Evolutionary conservation across 306 rosid species (phyloP).

Genomic region (Vigna mungo): DNA sequence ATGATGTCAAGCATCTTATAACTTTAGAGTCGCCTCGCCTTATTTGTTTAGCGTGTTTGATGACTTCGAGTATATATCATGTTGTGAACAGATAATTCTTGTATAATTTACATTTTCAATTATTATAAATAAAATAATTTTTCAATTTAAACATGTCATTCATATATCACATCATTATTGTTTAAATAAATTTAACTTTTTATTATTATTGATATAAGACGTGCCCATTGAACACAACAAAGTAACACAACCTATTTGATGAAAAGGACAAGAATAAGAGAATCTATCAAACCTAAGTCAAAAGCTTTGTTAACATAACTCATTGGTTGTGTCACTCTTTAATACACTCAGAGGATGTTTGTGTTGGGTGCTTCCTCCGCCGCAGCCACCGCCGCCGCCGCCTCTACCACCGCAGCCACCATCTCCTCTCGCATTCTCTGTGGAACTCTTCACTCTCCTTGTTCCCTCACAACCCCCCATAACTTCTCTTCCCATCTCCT

Average conservation of each 20-base stretch:
- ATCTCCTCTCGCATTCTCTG: conserved; percentile 13
- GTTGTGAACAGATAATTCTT: too few relatives aligned
- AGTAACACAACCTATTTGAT: background rate
- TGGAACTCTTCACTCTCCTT: conserved; percentile 37
- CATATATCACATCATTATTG: too few relatives aligned
- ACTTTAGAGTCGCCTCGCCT: too few relatives aligned
- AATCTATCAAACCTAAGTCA: conserved; percentile 6
- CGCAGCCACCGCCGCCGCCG: conserved; percentile 33
- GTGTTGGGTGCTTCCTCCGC: conserved; percentile 38
- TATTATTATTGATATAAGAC: too few relatives aligned
- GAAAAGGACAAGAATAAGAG: background rate
- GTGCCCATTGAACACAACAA: background rate
- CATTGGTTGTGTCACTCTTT: background rate
- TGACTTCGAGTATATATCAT: too few relatives aligned
- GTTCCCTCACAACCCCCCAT: conserved; percentile 1
- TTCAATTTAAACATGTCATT: too few relatives aligned
- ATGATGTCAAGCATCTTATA: too few relatives aligned
- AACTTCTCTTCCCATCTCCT: conserved; percentile 29
- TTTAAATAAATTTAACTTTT: too few relatives aligned
- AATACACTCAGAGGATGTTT: conserved; percentile 40
- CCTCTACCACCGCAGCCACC: conserved; percentile 33
- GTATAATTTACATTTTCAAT: too few relatives aligned
- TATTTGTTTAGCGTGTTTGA: too few relatives aligned
- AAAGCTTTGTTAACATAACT: background rate
- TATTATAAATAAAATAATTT: too few relatives aligned